Base-by-base conservation (phyloP, 164 flowering plant species). In the Euptelea pleiosperma region DNA sequence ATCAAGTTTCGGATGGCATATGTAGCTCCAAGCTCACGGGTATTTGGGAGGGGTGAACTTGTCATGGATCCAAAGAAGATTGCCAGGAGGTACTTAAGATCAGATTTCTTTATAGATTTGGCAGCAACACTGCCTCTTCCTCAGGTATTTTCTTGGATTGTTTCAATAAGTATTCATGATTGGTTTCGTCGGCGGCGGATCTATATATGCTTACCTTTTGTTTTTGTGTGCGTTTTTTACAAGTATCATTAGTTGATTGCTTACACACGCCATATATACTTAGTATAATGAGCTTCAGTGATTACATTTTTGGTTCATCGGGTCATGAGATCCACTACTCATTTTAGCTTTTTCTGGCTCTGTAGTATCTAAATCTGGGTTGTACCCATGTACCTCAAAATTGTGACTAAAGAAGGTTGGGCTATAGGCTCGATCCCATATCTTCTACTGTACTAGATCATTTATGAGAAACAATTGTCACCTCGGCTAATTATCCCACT, bases 31-130 rank as follows among this genome's bases (percentile, higher is more conserved):
- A 82, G 74, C 58, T 78, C 95, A 6, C 70, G 87, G 37, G 84
- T 87, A 1, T 84, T 85, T 77, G 97, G 97, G 6, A 87, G 86
- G 64, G 97, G 97, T 57, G 95, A 85, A 52, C 92, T 90, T 67
- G 95, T 90, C 6, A 82, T 76, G 85, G 89, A 90, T 65, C 81
- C 91, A 7, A 79, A 82, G 72, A 77, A 69, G 73, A 87, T 90
- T 55, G 87, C 91, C 0, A 25, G 51, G 63, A 79, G 86, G 73
- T 87, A 87, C 64, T 53, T 90, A 44, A 82, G 73, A 69, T 75
- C 89, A 15, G 87, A 86, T 61, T 90, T 90, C 75, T 70, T 73
- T 67, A 68, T 87, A 53, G 95, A 90, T 75, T 67, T 90, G 31
- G 58, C 75, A 45, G 95, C 95, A 6, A 69, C 89, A 6, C 65